phyloP scores from a whole-genome alignment of 1,284 basidiomycete species.

The Ceratobasidium sp. region DNA sequence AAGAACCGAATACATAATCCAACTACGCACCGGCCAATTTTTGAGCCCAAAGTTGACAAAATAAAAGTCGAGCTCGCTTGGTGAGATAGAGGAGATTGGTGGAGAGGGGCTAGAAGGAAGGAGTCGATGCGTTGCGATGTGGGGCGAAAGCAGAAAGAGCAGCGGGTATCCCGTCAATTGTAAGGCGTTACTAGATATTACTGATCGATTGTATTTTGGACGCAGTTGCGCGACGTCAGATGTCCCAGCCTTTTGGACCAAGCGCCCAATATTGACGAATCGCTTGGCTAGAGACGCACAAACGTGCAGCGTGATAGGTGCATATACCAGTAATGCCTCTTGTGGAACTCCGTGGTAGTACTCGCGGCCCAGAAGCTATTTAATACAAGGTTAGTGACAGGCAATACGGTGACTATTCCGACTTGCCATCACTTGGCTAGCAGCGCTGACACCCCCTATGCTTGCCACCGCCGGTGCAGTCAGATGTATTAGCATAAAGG shows the following conservation, averaged over 20 bases:
- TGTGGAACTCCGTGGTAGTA: slow-evolving; percentile 75
- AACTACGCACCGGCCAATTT: slow-evolving; percentile 64
- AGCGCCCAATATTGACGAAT: slow-evolving; percentile 45
- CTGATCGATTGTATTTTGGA: slow-evolving; percentile 41
- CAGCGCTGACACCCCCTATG: slow-evolving; percentile 67
- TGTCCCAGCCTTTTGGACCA: background rate
- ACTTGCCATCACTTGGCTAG: slow-evolving; percentile 72
- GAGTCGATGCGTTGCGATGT: slow-evolving; percentile 67
- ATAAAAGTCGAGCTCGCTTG: slow-evolving; percentile 74
- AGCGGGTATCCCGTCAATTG: slow-evolving; percentile 64
- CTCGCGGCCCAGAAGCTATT: slow-evolving; percentile 73
- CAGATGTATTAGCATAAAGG: slow-evolving; percentile 71
- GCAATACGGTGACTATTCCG: background rate
- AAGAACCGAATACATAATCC: slow-evolving; percentile 66
- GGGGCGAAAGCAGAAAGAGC: slow-evolving; percentile 65
- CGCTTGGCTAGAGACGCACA: slow-evolving; percentile 64
- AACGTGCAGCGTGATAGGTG: slow-evolving; percentile 66
- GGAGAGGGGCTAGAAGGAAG: slow-evolving; percentile 55
- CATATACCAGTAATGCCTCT: slow-evolving; percentile 67
- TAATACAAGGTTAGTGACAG: background rate
- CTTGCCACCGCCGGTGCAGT: slow-evolving; percentile 71
- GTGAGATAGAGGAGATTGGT: slow-evolving; percentile 66
- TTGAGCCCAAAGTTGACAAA: slow-evolving; percentile 72
- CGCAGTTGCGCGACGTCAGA: background rate
- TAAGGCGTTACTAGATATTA: slow-evolving; percentile 55